Percentiles rank a stretch among this genome's conserved stretches.
phyloP scores from a whole-genome alignment of 2,329 filamentous ascomycete genomes.

The Zopfia rhizophila region DNA sequence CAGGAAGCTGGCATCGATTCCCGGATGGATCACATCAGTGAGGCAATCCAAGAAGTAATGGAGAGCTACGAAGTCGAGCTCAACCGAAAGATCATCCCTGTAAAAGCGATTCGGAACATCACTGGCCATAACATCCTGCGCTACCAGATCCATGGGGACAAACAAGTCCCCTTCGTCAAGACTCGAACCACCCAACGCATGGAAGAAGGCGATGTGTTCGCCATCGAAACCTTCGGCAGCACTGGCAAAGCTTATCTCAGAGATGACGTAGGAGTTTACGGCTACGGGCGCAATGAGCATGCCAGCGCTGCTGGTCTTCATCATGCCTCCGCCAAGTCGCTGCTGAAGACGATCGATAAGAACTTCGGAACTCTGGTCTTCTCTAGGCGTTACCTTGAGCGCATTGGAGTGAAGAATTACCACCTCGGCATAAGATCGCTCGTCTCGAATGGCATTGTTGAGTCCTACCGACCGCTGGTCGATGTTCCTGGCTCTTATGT shows the following conservation, averaged over 20 bases:
- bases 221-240: slow-evolving; percentile 95
- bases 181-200: slow-evolving; percentile 87
- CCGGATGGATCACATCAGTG: slow-evolving; percentile 84
- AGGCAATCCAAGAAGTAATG: slow-evolving; percentile 89
- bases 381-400: slow-evolving; percentile 87
- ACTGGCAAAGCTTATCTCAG: slow-evolving; percentile 86
- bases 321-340: slow-evolving; percentile 80
- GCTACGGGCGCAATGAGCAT: slow-evolving; percentile 77
- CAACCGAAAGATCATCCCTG: slow-evolving; percentile 76
- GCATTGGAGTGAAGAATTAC: slow-evolving; percentile 90
- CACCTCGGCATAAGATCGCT: slow-evolving; percentile 88
- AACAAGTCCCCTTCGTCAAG: slow-evolving; percentile 93
- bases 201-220: slow-evolving; percentile 95
- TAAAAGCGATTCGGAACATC: slow-evolving; percentile 86
- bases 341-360: slow-evolving; percentile 89
- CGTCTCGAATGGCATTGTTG: slow-evolving; percentile 82
- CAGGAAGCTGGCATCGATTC: slow-evolving; percentile 90
- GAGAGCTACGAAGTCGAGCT: slow-evolving; percentile 90
- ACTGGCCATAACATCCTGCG: slow-evolving; percentile 92
- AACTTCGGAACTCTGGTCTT: slow-evolving; percentile 94
- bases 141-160: slow-evolving; percentile 90
- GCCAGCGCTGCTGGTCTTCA: slow-evolving; percentile 77
- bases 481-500: slow-evolving; percentile 94
- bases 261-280: slow-evolving; percentile 73
- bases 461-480: slow-evolving; percentile 86